These are phyloP conservation scores for Saccharomycopsis lassenensis DNA, from an alignment of 805 yeast genomes.

Conservation along the genomic window DNA sequence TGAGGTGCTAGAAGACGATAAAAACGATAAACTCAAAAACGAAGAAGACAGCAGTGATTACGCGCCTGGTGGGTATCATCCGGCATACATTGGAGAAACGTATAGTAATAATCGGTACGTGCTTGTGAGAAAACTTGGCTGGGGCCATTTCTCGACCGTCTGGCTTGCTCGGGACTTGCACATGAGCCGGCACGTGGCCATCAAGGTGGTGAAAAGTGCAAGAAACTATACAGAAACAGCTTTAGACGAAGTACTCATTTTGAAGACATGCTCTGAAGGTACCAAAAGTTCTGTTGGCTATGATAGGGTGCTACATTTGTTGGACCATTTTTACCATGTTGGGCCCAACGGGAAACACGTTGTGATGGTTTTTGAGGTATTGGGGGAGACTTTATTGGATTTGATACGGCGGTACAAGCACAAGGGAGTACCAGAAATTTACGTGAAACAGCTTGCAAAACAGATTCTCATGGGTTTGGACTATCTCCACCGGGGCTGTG, in stretches of 20 bases:
- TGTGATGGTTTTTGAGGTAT: slow-evolving; percentile 55
- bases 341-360: slow-evolving; percentile 60
- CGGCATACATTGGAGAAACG: slow-evolving; percentile 44
- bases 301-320: slow-evolving; percentile 38
- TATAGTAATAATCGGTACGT: slow-evolving; percentile 34
- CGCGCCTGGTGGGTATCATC: slow-evolving; percentile 54
- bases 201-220: slow-evolving; percentile 49
- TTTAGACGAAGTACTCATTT: slow-evolving; percentile 44
- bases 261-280: slow-evolving; percentile 28
- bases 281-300: slow-evolving; percentile 33
- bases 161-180: slow-evolving; percentile 43
- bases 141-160: slow-evolving; percentile 69
- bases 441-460: slow-evolving; percentile 45
- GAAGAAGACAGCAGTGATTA: slow-evolving; percentile 48
- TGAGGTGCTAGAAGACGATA: slow-evolving; percentile 9
- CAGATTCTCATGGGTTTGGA: slow-evolving; percentile 47
- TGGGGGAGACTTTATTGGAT: slow-evolving; percentile 49
- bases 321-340: slow-evolving; percentile 42
- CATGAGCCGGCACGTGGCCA: slow-evolving; percentile 40
- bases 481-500: slow-evolving; percentile 49
- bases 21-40: slow-evolving; percentile 7
- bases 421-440: slow-evolving; percentile 38
- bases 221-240: slow-evolving; percentile 51
- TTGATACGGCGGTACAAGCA: slow-evolving; percentile 36
- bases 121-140: slow-evolving; percentile 48